Base-by-base conservation (phyloP, 352 stramenopile species). In the Pythium phragmitis region DNA sequence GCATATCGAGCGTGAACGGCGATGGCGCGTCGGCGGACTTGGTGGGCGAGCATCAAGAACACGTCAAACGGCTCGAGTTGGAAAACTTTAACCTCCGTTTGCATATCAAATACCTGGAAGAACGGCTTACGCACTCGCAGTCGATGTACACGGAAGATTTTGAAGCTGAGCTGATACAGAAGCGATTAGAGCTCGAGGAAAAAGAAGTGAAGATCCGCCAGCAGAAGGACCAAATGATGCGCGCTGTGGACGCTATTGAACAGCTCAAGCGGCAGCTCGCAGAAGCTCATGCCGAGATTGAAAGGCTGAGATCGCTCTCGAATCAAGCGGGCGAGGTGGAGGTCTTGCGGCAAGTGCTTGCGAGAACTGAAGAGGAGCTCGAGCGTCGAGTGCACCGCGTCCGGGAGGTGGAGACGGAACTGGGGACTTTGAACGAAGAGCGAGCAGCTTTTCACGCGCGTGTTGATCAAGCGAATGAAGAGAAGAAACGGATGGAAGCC, bases 51-150 rank as follows among this genome's bases (percentile, higher is more conserved):
- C 75, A 88, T 67, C 73, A 87, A 66, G 71, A 68, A 11, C 75
- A 86, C 57, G 76, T 74, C 46, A 77, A 92, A 51, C 74, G 75
- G 3, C 70, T 94, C 5, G 69, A 76, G 26, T 90, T 85, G 68
- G 82, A 89, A 52, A 88, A 87, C 65, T 89, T 89, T 57, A 91
- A 91, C 71, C 78, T 89, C 67, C 76, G 76, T 65, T 63, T 88
- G 42, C 79, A 78, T 17, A 80, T 91, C 45, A 82, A 82, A 34
- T 77, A 79, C 41, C 68, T 91, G 1, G 82, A 94, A 57, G 76
- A 92, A 59, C 76, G 79, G n/a, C 67, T 94, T 51, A 57, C 82
- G 30, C 75, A 76, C 50, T 84, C 77, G 36, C 42, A 56, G 47
- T 49, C 62, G 36, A 70, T 80, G 51, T 68, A 78, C 49, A 65